Evolutionary conservation across 106 monocot genomes (phyloP).

Genomic region (Vanilla planifolia): DNA sequence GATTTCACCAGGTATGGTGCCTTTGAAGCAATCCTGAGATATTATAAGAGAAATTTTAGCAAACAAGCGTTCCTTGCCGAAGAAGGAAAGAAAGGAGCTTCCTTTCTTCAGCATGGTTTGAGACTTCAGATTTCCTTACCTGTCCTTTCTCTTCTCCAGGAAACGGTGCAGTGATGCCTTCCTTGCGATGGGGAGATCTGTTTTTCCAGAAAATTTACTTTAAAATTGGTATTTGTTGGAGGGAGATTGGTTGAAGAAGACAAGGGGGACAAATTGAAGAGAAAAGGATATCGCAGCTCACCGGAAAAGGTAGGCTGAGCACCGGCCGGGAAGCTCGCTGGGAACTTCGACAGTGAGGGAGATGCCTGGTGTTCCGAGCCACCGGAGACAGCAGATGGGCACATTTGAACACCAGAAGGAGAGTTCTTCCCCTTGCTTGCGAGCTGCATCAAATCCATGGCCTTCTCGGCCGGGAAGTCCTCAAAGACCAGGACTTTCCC

Average conservation of each 20-base stretch:
- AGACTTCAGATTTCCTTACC: conserved; percentile 15
- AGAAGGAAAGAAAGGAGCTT: background rate
- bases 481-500: conserved; percentile 66
- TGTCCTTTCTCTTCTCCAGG: conserved; percentile 65
- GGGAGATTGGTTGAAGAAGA: background rate
- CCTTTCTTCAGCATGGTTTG: background rate
- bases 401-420: background rate
- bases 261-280: background rate
- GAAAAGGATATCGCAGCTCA: background rate
- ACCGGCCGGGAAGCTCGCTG: background rate
- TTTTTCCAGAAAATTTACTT: conserved; percentile 3
- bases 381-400: background rate
- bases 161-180: conserved; percentile 55
- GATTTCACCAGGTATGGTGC: conserved; percentile 36
- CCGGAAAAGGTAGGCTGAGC: conserved; percentile 4
- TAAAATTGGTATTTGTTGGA: no score
- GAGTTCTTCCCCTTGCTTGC: conserved; percentile 14
- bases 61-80: background rate
- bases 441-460: conserved; percentile 33
- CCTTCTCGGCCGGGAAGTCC: conserved; percentile 48
- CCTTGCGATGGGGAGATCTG: conserved; percentile 57
- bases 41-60: background rate
- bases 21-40: conserved; percentile 34
- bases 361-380: background rate
- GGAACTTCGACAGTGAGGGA: background rate